These are phyloP conservation scores for Exophiala xenobiotica DNA, from an alignment of 2,329 filamentous ascomycete genomes.

Conservation along the genomic window DNA sequence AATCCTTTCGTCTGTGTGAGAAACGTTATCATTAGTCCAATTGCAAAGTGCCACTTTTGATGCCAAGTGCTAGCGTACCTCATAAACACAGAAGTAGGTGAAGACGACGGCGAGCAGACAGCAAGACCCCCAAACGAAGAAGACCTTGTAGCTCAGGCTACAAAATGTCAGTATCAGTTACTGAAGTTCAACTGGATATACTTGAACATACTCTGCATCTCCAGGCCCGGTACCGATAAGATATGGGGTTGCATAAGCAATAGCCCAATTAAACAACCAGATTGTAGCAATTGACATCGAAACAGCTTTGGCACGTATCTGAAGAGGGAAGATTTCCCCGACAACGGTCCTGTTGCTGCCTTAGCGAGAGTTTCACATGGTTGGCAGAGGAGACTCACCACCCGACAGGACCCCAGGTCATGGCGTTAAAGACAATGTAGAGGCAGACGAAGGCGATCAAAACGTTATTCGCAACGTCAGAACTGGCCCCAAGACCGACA, in stretches of 20 bases:
- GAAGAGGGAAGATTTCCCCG: neutral
- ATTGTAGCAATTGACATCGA: slow-evolving; percentile 37
- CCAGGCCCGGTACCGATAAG: slow-evolving; percentile 17
- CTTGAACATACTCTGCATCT: too few relatives aligned
- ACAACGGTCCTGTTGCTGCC: neutral
- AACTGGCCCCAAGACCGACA: too few relatives aligned
- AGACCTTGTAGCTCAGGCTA: slow-evolving; percentile 56
- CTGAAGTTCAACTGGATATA: too few relatives aligned
- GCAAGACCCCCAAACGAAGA: slow-evolving; percentile 57
- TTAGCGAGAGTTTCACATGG: neutral
- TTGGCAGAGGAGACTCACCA: slow-evolving; percentile 5
- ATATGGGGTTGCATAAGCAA: slow-evolving; percentile 34
- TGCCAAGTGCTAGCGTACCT: too few relatives aligned
- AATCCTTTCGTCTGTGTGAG: neutral
- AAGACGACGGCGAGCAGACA: neutral
- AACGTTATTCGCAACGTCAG: slow-evolving; percentile 12
- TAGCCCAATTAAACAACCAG: slow-evolving; percentile 37
- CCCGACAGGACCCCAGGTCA: slow-evolving; percentile 75
- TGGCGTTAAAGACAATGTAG: slow-evolving; percentile 90
- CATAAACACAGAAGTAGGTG: neutral
- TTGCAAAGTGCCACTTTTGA: neutral
- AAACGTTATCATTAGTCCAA: neutral
- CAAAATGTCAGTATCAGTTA: too few relatives aligned
- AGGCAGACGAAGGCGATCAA: slow-evolving; percentile 72
- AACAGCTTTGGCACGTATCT: slow-evolving; percentile 20